Conservation (phyloP, 2,329 filamentous ascomycete genomes). For the Arthrobotrys conoides region DNA sequence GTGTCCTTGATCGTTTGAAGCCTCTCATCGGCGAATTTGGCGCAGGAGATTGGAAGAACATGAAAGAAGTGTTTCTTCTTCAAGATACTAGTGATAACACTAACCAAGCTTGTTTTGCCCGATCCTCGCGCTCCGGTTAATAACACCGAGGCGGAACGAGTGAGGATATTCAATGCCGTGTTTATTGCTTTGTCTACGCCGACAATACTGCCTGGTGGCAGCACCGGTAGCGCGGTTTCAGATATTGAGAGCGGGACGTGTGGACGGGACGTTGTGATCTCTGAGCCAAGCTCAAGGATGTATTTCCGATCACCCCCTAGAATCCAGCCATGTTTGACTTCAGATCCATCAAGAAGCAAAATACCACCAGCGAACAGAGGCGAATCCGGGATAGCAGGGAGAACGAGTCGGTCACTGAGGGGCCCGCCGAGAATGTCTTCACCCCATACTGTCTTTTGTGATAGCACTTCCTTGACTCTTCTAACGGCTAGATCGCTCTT, state of each 20-base stretch:
- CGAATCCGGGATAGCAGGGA: conserved; percentile 74
- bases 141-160: conserved; percentile 88
- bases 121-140: conserved; percentile 90
- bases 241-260: conserved; percentile 66
- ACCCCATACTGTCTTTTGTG: conserved; percentile 62
- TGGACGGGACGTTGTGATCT: conserved; percentile 63
- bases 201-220: conserved; percentile 72
- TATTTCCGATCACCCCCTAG: conserved; percentile 70
- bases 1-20: conserved; percentile 93
- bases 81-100: conserved; percentile 80
- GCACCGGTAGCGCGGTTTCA: conserved; percentile 44
- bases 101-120: conserved; percentile 87
- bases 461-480: conserved; percentile 63
- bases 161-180: conserved; percentile 81
- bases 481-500: conserved; percentile 63
- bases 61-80: conserved; percentile 63
- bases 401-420: conserved; percentile 87
- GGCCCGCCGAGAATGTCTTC: conserved; percentile 82
- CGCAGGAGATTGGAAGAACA: conserved; percentile 63
- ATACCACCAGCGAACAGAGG: conserved; percentile 78
- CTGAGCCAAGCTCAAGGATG: conserved; percentile 52
- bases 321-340: conserved; percentile 75
- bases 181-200: conserved; percentile 84
- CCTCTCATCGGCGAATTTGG: conserved; percentile 83
- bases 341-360: conserved; percentile 76